A percentile compares a stretch with the other conserved stretches of the same genome.
These are phyloP conservation scores for Lojkania enalia DNA, from an alignment of 2,329 filamentous ascomycete genomes.

Conservation along the genomic window DNA sequence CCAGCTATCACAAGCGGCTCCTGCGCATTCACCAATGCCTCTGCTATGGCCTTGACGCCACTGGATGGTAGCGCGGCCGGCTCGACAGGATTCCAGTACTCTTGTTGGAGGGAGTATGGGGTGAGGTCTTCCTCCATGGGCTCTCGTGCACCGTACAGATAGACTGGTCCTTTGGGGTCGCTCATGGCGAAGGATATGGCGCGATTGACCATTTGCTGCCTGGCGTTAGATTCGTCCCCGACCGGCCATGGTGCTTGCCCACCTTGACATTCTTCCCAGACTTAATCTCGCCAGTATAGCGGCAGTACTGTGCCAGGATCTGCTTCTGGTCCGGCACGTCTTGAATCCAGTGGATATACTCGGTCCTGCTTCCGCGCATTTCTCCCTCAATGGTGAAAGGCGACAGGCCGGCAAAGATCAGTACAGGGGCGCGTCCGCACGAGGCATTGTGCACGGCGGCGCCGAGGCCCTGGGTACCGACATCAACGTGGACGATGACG, in stretches of 20 bases:
- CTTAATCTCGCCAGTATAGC: constrained; percentile 81
- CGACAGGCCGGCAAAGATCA: constrained; percentile 77
- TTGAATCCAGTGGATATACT: constrained; percentile 87
- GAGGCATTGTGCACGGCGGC: constrained; percentile 80
- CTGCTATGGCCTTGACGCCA: constrained; percentile 63
- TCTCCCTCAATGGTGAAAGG: constrained; percentile 79
- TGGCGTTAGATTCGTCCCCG: constrained; percentile 11
- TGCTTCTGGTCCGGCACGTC: constrained; percentile 80
- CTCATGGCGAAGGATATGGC: constrained; percentile 80
- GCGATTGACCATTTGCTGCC: constrained; percentile 76
- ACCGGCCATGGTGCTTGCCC: constrained; percentile 2
- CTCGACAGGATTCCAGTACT: constrained; percentile 70
- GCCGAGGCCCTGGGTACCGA: constrained; percentile 77
- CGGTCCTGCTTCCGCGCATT: constrained; percentile 69
- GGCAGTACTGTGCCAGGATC: constrained; percentile 82
- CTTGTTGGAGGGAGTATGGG: constrained; percentile 61
- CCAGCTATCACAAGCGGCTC: constrained; percentile 72
- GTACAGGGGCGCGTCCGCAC: constrained; percentile 71
- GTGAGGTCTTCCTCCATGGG: constrained; percentile 81
- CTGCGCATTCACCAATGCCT: constrained; percentile 65
- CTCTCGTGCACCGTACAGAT: constrained; percentile 76
- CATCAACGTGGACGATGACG: constrained; percentile 80
- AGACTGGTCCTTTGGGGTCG: constrained; percentile 78
- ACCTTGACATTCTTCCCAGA: constrained; percentile 78
- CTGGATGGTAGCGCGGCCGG: constrained; percentile 62